Evolutionary conservation across 179 eudicot species (phyloP).

Genomic region (Spergularia azorica): DNA sequence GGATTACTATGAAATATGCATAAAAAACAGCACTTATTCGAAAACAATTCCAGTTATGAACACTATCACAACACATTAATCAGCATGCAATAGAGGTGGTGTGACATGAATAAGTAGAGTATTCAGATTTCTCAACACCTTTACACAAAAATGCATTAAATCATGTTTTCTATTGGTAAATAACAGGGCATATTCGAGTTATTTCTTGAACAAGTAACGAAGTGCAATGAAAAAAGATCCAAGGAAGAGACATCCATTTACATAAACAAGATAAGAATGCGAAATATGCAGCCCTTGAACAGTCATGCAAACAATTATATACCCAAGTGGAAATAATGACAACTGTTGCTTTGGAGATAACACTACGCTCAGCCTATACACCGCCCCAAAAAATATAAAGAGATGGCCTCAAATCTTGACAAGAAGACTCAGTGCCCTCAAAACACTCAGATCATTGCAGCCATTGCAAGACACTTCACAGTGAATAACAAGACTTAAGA

Average conservation of each 20-base stretch:
- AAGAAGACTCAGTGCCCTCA: background rate
- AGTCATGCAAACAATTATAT: background rate
- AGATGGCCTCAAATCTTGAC: background rate
- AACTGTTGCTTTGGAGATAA: no score
- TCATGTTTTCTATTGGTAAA: no score
- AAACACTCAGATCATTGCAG: background rate
- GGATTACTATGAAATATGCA: constrained; percentile 4
- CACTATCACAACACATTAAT: background rate
- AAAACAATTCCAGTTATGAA: background rate
- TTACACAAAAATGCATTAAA: background rate
- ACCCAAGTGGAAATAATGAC: no score
- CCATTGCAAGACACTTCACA: background rate
- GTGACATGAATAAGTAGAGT: constrained; percentile 2
- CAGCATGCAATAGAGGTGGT: background rate
- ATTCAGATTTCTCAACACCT: background rate
- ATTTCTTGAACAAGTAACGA: background rate
- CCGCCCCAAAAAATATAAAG: background rate
- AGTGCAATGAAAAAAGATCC: background rate
- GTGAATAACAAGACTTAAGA: background rate
- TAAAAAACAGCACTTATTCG: background rate
- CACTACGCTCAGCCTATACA: no score
- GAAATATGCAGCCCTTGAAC: background rate
- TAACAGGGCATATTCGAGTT: background rate
- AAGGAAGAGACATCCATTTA: background rate
- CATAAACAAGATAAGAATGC: background rate